These are phyloP conservation scores for Blastobotrys parvus DNA, from an alignment of 805 yeast genomes.

Conservation along the genomic window DNA sequence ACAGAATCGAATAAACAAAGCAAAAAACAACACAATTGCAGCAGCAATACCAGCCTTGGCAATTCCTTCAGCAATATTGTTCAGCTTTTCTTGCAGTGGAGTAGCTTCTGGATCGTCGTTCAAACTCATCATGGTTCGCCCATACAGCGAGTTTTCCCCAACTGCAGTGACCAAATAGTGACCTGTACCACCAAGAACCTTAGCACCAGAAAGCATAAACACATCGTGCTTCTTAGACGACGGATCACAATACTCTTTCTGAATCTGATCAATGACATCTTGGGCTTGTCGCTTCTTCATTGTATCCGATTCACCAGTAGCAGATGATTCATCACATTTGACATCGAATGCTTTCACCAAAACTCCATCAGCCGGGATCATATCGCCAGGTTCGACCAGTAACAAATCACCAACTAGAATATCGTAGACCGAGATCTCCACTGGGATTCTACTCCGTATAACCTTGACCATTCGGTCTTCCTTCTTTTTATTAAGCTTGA, in stretches of 20 bases:
- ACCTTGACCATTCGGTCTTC: constrained; percentile 76
- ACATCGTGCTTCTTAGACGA: constrained; percentile 55
- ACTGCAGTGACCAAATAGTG: constrained; percentile 81
- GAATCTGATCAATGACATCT: constrained; percentile 28
- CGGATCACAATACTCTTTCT: constrained; percentile 19
- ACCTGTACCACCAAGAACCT: constrained; percentile 78
- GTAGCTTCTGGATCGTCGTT: constrained; percentile 73
- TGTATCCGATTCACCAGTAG: constrained; percentile 91
- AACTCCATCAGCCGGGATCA: constrained; percentile 82
- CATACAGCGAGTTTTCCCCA: constrained; percentile 83
- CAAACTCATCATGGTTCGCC: constrained; percentile 80
- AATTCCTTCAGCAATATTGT: constrained; percentile 81
- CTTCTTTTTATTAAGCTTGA: constrained; percentile 77
- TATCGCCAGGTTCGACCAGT: constrained; percentile 84
- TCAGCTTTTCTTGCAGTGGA: constrained; percentile 78
- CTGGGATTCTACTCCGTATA: constrained; percentile 61
- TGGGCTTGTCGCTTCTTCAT: constrained; percentile 58
- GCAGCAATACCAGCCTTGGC: constrained; percentile 90
- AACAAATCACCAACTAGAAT: constrained; percentile 82
- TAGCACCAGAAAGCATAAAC: constrained; percentile 85
- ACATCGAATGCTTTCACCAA: constrained; percentile 59
- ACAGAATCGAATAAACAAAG: constrained; percentile 68
- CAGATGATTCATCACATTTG: constrained; percentile 84
- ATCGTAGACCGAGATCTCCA: constrained; percentile 61
- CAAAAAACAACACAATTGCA: constrained; percentile 71